Evolutionary conservation across 441 rosid genomes (phyloP).

Genomic region (Brassica balearica): DNA sequence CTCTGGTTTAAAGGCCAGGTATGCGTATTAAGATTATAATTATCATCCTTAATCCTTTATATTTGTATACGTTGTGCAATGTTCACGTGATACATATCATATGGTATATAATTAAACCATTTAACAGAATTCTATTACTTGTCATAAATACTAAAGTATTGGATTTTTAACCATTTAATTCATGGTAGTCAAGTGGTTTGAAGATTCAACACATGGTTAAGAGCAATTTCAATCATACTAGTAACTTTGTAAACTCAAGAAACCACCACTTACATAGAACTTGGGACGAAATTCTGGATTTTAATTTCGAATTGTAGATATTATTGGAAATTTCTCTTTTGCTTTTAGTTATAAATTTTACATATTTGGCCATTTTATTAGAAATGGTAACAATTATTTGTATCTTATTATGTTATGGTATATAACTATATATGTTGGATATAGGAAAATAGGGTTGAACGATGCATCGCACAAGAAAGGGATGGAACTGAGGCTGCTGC

Average conservation of each 20-base stretch:
- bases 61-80: not conserved
- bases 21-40: not conserved
- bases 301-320: not conserved
- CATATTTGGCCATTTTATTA: not conserved
- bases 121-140: not conserved
- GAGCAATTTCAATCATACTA: not conserved
- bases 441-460: constrained; percentile 78
- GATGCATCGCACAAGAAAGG: constrained; percentile 73
- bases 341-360: not conserved
- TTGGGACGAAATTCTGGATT: not conserved
- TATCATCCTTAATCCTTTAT: not conserved
- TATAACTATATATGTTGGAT: not conserved
- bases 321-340: not conserved
- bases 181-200: not conserved
- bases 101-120: not conserved
- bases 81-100: not conserved
- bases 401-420: constrained; percentile 9
- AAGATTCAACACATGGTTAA: not conserved
- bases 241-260: not conserved
- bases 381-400: not conserved
- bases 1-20: constrained; percentile 79
- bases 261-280: not conserved
- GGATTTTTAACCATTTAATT: not conserved
- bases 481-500: constrained; percentile 78
- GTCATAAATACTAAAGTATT: not conserved